These are phyloP conservation scores for Cercospora citrullina DNA, from an alignment of 2,329 filamentous ascomycete genomes.

Conservation along the genomic window DNA sequence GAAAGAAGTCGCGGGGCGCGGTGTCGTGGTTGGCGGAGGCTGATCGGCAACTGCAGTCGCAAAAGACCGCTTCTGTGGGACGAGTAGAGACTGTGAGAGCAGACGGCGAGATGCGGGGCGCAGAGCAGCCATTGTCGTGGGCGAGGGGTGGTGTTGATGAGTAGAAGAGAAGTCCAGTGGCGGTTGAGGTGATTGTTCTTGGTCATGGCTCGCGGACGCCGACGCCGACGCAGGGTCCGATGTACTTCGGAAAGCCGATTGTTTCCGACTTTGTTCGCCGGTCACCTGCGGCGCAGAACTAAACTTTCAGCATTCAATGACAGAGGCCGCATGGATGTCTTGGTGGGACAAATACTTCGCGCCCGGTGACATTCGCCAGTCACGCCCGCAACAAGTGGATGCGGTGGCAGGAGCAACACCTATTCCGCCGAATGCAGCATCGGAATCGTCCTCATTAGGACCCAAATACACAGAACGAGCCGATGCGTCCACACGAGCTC, in stretches of 20 bases:
- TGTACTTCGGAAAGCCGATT: constrained; percentile 2
- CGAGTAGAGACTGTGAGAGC: constrained; percentile 26
- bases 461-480: constrained; percentile 27
- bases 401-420: background rate
- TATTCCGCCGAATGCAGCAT: constrained; percentile 1
- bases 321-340: constrained; percentile 32
- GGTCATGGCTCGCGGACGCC: background rate
- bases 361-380: constrained; percentile 36
- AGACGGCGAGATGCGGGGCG: constrained; percentile 24
- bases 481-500: constrained; percentile 32
- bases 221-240: background rate
- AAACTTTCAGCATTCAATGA: background rate
- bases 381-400: constrained; percentile 15
- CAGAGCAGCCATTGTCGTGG: constrained; percentile 23
- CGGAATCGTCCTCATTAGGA: constrained; percentile 8
- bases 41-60: constrained; percentile 47
- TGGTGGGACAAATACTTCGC: constrained; percentile 39
- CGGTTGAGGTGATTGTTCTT: constrained; percentile 5
- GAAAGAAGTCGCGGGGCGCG: constrained; percentile 56
- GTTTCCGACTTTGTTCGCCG: constrained; percentile 1
- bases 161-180: constrained; percentile 2
- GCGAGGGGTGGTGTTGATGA: background rate
- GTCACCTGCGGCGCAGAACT: background rate
- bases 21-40: constrained; percentile 37
- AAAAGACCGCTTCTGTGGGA: constrained; percentile 42